A percentile compares a stretch with the other conserved stretches of the same genome.
Evolutionary conservation across 2,329 filamentous ascomycete species (phyloP).

Genomic region (Blumeria hordei): DNA sequence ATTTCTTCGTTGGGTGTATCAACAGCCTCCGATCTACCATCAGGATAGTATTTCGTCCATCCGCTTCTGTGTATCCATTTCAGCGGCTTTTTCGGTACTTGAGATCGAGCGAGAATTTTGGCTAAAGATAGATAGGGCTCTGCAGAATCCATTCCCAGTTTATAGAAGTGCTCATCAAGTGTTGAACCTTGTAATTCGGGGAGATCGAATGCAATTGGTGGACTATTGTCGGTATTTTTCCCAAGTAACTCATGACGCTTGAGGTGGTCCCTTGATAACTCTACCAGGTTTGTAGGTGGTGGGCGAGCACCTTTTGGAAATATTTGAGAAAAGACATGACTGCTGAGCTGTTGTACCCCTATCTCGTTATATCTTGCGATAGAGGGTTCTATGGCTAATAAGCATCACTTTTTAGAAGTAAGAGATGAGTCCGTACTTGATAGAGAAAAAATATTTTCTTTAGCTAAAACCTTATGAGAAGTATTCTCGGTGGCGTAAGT

Average conservation of each 20-base stretch:
- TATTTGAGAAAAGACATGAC: slow-evolving; percentile 58
- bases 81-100: slow-evolving; percentile 32
- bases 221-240: slow-evolving; percentile 58
- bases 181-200: slow-evolving; percentile 56
- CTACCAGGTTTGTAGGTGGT: slow-evolving; percentile 47
- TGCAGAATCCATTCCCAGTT: slow-evolving; percentile 61
- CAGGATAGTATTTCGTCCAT: slow-evolving; percentile 76
- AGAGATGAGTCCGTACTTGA: slow-evolving; percentile 7
- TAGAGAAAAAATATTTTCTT: slow-evolving; percentile 2
- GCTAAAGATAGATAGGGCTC: slow-evolving; percentile 61
- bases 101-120: slow-evolving; percentile 43
- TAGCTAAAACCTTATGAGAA: slow-evolving; percentile 1
- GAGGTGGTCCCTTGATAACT: slow-evolving; percentile 63
- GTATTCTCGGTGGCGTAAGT: slow-evolving; percentile 12
- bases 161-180: slow-evolving; percentile 85
- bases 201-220: slow-evolving; percentile 67
- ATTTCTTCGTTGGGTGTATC: slow-evolving; percentile 57
- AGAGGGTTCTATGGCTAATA: slow-evolving; percentile 14
- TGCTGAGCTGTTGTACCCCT: slow-evolving; percentile 79
- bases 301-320: slow-evolving; percentile 36
- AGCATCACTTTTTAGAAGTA: slow-evolving; percentile 1
- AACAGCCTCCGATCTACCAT: slow-evolving; percentile 49
- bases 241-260: slow-evolving; percentile 65
- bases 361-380: slow-evolving; percentile 69
- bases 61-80: slow-evolving; percentile 62